Base-by-base conservation (phyloP, 495 filamentous ascomycete genomes). In the Cryomyces antarcticus region DNA sequence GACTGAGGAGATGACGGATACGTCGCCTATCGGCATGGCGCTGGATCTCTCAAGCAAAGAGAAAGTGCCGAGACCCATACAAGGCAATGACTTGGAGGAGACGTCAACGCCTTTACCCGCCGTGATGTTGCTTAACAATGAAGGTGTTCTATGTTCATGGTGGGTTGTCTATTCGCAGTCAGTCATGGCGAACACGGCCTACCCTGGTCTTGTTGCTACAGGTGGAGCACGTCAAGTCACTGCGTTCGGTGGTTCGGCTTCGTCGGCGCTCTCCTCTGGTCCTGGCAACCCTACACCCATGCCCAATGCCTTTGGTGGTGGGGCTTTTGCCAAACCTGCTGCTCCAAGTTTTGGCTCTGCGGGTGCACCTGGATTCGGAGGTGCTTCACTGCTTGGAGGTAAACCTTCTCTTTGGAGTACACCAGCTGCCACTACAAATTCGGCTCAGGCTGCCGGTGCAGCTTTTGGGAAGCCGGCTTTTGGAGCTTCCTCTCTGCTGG, bases 141-240 rank as follows among this genome's bases (percentile, higher is more conserved):
- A 95, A 50, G 89, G 89, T 29, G 64, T 92, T 7, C 65, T 99
- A 6, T 70, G 69, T 24, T 66, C 77, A 13, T 99, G 92, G 92
- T 93, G 86, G 77, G 62, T 95, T 40, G 65, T 95, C 33, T 94
- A 95, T 55, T 71, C 77, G 31, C 85, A 93, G 28, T 80, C 92
- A 2, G 75, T 99, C 43, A 69, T 77, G 39, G 65, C 76, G 50
- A 72, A 75, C 0, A 70, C 73, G 9, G 69, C 73, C 0, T 96
- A 89, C 56, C 68, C 75, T 13, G 78, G 79, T 3, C 63, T 94
- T 39, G 62, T 64, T 41, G 64, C 67, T 44, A 57, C 57, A 38
- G 60, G 62, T 49, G 35, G 47, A 5, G 29, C 30, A 48, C 45
- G 38, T 30, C 39, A 49, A 36, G 38, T 49, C 38, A 38, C 51